Evolutionary conservation across 495 filamentous ascomycete species (phyloP).

Genomic region (Aspergillus leporis): DNA sequence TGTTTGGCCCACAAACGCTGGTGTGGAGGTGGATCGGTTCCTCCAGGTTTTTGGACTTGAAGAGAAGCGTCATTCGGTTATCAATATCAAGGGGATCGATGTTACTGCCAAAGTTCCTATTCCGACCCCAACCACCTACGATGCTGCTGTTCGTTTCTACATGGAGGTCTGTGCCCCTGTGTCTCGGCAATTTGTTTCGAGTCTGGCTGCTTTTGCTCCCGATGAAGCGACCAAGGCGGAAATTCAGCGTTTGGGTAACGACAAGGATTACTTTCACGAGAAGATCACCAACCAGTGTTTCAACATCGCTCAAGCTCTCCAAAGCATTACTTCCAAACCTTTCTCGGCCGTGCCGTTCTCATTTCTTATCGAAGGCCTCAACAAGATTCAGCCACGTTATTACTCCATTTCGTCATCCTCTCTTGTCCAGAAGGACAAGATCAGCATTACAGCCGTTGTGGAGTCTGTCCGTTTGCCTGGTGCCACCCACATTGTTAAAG

Average conservation of each 20-base stretch:
- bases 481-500: conserved; percentile 78
- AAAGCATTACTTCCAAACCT: conserved; percentile 67
- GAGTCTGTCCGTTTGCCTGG: conserved; percentile 78
- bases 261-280: conserved; percentile 96
- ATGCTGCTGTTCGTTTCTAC: conserved; percentile 92
- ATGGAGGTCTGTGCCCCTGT: conserved; percentile 95
- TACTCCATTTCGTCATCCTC: conserved; percentile 99
- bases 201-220: conserved; percentile 86
- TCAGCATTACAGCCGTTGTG: conserved; percentile 94
- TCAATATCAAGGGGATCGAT: conserved; percentile 90
- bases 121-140: conserved; percentile 94
- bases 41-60: conserved; percentile 73
- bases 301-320: conserved; percentile 89
- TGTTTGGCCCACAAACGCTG: conserved; percentile 95
- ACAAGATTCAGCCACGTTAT: conserved; percentile 95
- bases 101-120: conserved; percentile 97
- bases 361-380: conserved; percentile 87
- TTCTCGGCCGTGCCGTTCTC: conserved; percentile 92
- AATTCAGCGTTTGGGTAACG: conserved; percentile 81
- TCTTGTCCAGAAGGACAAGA: conserved; percentile 86
- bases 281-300: conserved; percentile 79
- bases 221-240: conserved; percentile 80
- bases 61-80: conserved; percentile 77
- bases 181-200: conserved; percentile 91
- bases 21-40: conserved; percentile 89